These are phyloP conservation scores for Phoma sp. DNA, from an alignment of 2,329 filamentous ascomycete genomes.

Conservation along the genomic window DNA sequence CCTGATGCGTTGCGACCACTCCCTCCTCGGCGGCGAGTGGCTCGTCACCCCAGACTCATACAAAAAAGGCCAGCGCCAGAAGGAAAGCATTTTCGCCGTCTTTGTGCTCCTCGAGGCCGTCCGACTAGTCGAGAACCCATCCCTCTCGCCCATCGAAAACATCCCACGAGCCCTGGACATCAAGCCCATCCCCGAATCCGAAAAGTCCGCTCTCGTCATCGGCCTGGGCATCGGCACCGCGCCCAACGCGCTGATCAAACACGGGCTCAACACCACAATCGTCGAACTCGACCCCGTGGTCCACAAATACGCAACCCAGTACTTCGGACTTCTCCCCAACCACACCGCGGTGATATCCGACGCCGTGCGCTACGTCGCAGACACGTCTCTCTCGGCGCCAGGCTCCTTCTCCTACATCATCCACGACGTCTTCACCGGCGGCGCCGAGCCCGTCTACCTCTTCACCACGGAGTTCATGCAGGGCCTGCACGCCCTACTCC, in stretches of 20 bases:
- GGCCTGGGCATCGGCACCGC: conserved; percentile 93
- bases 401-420: conserved; percentile 85
- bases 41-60: conserved; percentile 57
- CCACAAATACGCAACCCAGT: conserved; percentile 78
- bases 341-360: conserved; percentile 83
- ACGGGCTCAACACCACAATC: conserved; percentile 90
- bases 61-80: conserved; percentile 58
- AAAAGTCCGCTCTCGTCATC: conserved; percentile 83
- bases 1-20: conserved; percentile 91
- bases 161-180: conserved; percentile 43
- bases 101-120: conserved; percentile 95
- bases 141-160: conserved; percentile 4
- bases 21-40: conserved; percentile 92
- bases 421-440: conserved; percentile 97
- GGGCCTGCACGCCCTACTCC: conserved; percentile 73
- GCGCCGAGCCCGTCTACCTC: conserved; percentile 84
- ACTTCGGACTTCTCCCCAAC: conserved; percentile 79
- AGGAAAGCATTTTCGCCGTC: conserved; percentile 93
- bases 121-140: conserved; percentile 68
- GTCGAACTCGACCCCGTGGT: conserved; percentile 94
- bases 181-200: conserved; percentile 60
- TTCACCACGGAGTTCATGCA: conserved; percentile 87
- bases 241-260: conserved; percentile 81
- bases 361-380: conserved; percentile 71
- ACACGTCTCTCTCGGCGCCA: conserved; percentile 54